These are phyloP conservation scores for Ganoderma meredithae DNA, from an alignment of 1,284 basidiomycete genomes.

Conservation along the genomic window DNA sequence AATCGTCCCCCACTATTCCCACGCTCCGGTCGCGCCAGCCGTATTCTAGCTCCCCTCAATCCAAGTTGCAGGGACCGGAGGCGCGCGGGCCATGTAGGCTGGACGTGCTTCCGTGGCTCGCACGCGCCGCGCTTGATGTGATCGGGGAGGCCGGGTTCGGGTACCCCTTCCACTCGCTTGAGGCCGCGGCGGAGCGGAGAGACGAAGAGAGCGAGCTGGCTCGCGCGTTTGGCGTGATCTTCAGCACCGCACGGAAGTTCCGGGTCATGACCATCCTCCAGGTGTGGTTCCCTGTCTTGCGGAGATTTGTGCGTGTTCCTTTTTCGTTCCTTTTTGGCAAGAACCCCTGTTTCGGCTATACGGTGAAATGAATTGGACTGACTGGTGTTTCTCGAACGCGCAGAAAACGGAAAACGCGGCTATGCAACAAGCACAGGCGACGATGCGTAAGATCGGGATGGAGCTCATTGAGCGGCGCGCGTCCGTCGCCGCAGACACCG, in stretches of 20 bases:
- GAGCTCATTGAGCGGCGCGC: conserved; percentile 57
- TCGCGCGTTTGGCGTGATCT: conserved; percentile 60
- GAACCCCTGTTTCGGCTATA: neutral
- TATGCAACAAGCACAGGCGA: conserved; percentile 52
- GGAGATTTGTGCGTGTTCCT: conserved; percentile 57
- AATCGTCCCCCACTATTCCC: conserved; percentile 35
- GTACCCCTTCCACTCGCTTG: conserved; percentile 64
- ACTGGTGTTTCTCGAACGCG: neutral
- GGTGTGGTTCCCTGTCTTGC: conserved; percentile 64
- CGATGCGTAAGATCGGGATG: conserved; percentile 62
- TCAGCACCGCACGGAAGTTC: conserved; percentile 58
- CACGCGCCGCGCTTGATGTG: conserved; percentile 71
- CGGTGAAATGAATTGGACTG: conserved; percentile 18
- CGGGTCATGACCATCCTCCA: conserved; percentile 63
- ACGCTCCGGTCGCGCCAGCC: conserved; percentile 7
- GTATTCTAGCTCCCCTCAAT: neutral
- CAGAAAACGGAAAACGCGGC: conserved; percentile 51
- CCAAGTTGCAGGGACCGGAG: neutral
- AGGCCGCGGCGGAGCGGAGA: conserved; percentile 35
- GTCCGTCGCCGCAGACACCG: conserved; percentile 35
- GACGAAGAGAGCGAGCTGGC: conserved; percentile 60
- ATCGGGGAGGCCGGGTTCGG: conserved; percentile 77
- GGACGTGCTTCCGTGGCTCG: conserved; percentile 69
- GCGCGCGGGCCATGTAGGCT: conserved; percentile 38
- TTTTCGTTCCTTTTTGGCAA: neutral